Conservation (phyloP, 805 yeast species). For the Sporopachydermia quercuum region DNA sequence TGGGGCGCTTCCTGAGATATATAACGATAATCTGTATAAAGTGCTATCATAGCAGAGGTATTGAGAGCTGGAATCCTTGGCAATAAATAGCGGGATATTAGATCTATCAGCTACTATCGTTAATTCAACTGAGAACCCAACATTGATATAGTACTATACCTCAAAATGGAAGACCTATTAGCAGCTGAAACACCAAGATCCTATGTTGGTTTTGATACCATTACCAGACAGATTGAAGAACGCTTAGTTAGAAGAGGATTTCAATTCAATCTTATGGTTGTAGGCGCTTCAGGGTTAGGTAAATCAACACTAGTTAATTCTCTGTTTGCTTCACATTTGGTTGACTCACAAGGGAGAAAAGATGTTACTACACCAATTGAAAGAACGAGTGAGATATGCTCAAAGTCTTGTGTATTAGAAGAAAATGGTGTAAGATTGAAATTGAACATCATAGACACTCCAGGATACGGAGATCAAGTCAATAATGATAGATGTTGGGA, state of each 20-base stretch:
- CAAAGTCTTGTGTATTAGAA: constrained; percentile 48
- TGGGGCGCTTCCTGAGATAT: no score
- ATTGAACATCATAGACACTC: constrained; percentile 86
- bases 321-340: constrained; percentile 69
- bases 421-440: constrained; percentile 83
- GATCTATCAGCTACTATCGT: no score
- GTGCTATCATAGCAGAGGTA: no score
- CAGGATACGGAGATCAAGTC: constrained; percentile 95
- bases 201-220: constrained; percentile 94
- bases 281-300: constrained; percentile 84
- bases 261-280: constrained; percentile 87
- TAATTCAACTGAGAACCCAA: no score
- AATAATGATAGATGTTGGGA: constrained; percentile 96
- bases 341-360: constrained; percentile 60
- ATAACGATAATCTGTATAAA: no score
- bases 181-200: constrained; percentile 38
- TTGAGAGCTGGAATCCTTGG: no score
- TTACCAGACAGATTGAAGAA: constrained; percentile 89
- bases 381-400: constrained; percentile 75
- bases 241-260: constrained; percentile 85
- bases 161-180: not conserved
- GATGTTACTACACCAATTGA: constrained; percentile 56
- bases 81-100: no score
- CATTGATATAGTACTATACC: no score
- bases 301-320: constrained; percentile 88